These are phyloP conservation scores for Rheum nobile DNA, from an alignment of 148 eudicot genomes.

Conservation along the genomic window DNA sequence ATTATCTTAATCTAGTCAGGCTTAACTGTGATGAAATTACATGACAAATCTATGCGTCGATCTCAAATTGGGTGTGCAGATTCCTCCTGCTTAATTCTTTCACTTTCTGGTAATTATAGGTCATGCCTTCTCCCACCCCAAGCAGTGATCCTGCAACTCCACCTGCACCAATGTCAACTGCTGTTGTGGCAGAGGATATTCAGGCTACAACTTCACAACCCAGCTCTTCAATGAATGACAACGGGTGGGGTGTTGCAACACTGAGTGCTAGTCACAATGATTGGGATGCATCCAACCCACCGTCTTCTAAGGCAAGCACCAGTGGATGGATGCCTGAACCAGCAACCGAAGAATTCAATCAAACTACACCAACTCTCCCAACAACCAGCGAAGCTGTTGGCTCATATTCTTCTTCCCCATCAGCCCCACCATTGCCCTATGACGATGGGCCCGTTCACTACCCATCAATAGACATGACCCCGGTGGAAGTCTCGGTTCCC, in stretches of 20 bases:
- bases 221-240: slow-evolving; percentile 10
- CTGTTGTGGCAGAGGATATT: background rate
- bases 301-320: slow-evolving; percentile 28
- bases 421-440: slow-evolving; percentile 45
- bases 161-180: slow-evolving; percentile 4
- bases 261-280: slow-evolving; percentile 17
- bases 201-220: slow-evolving; percentile 14
- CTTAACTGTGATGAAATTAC: background rate
- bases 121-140: background rate
- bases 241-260: slow-evolving; percentile 24
- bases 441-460: slow-evolving; percentile 31
- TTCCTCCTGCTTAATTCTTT: background rate
- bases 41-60: background rate
- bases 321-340: slow-evolving; percentile 36
- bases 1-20: background rate
- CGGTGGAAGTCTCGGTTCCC: slow-evolving; percentile 26
- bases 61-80: background rate
- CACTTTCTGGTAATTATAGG: background rate
- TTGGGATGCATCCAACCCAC: slow-evolving; percentile 19
- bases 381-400: slow-evolving; percentile 8
- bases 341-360: slow-evolving; percentile 22
- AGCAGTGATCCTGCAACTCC: slow-evolving; percentile 15
- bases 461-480: slow-evolving; percentile 34
- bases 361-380: background rate
- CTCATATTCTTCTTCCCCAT: slow-evolving; percentile 24